phyloP scores from a whole-genome alignment of 768 basidiomycete species.

The Mycena olivaceomarginata region DNA sequence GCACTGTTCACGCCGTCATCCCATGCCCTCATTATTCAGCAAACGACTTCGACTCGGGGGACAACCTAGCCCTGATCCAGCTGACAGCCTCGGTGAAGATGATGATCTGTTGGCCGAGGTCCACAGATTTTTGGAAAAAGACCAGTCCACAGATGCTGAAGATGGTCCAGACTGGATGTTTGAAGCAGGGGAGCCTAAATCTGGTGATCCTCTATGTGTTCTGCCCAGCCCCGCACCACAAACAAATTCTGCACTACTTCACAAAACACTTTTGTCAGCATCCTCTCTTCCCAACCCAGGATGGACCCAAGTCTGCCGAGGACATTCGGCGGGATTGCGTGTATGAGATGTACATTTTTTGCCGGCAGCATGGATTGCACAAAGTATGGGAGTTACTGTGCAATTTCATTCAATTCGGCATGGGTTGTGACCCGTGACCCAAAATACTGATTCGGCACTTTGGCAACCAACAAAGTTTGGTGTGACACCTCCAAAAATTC shows the following conservation, averaged over 20 bases:
- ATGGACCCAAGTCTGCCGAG: constrained; percentile 31
- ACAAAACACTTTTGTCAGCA: constrained; percentile 52
- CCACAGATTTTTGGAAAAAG: not conserved
- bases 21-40: too few species aligned
- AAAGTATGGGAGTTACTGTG: constrained; percentile 53
- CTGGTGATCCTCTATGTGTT: constrained; percentile 49
- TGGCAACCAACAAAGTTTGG: too few species aligned
- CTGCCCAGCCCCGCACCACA: constrained; percentile 53
- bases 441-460: too few species aligned
- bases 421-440: too few species aligned
- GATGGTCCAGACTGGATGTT: constrained; percentile 45
- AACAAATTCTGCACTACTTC: constrained; percentile 45
- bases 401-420: too few species aligned
- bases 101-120: not conserved
- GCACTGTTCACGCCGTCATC: too few species aligned
- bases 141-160: not conserved
- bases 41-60: too few species aligned
- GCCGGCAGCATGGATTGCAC: constrained; percentile 34
- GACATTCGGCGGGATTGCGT: constrained; percentile 45
- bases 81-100: too few species aligned
- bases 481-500: too few species aligned
- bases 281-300: constrained; percentile 43
- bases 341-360: constrained; percentile 50
- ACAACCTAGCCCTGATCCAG: too few species aligned
- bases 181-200: constrained; percentile 47